Percentiles rank a stretch among this genome's conserved stretches.
Conservation (phyloP, 2,329 filamentous ascomycete species). For the Exophiala alcalophila region DNA sequence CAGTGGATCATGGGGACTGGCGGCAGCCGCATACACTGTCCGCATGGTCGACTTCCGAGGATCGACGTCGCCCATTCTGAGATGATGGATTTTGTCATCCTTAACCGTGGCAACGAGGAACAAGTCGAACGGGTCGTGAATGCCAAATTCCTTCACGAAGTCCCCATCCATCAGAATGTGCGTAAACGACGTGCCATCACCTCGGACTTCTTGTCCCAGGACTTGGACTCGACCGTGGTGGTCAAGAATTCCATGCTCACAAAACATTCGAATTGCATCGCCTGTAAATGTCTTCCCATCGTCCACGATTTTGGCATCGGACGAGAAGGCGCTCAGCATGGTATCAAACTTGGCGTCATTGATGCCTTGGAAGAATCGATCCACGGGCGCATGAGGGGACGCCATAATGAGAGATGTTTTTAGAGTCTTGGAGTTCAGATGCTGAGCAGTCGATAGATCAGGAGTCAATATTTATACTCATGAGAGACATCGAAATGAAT, state of each 20-base stretch:
- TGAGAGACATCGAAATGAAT: neutral
- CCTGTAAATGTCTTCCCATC: conserved; percentile 21
- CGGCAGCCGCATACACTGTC: conserved; percentile 18
- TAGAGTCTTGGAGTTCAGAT: neutral
- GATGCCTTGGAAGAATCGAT: conserved; percentile 16
- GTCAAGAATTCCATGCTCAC: conserved; percentile 17
- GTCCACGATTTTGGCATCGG: conserved; percentile 19
- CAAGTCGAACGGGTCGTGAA: conserved; percentile 21
- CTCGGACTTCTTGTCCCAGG: conserved; percentile 3
- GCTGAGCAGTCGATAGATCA: neutral
- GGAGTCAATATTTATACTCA: neutral
- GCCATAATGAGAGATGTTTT: conserved; percentile 8
- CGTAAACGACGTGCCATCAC: conserved; percentile 10
- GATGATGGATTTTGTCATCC: conserved; percentile 14
- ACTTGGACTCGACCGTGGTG: conserved; percentile 11
- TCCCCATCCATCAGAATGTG: conserved; percentile 24
- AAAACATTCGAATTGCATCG: conserved; percentile 12
- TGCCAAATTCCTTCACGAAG: conserved; percentile 16
- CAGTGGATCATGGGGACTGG: conserved; percentile 13
- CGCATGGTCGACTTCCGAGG: conserved; percentile 14
- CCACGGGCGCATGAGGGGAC: conserved; percentile 6
- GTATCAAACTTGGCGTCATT: conserved; percentile 16
- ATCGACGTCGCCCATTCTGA: conserved; percentile 19
- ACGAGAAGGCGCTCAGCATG: conserved; percentile 14
- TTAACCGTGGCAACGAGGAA: conserved; percentile 14